These are phyloP conservation scores for Populus euphratica DNA, from an alignment of 345 rosid genomes.

Conservation along the genomic window DNA sequence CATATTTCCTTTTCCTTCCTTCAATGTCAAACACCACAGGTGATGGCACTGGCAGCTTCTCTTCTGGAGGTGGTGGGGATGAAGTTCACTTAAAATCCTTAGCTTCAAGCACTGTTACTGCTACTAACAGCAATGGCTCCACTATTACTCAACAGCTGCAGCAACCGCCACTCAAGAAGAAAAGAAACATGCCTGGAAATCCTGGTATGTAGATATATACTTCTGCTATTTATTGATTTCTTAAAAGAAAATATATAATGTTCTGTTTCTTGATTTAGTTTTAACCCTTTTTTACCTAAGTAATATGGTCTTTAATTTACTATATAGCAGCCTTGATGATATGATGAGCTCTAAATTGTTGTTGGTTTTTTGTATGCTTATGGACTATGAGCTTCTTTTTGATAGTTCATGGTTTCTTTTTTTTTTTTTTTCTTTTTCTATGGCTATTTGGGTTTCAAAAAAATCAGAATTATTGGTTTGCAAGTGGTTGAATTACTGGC, in stretches of 20 bases:
- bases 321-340: background rate
- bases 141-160: conserved; percentile 9
- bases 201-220: conserved; percentile 26
- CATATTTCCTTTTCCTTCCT: background rate
- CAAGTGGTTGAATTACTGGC: conserved; percentile 39
- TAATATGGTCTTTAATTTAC: background rate
- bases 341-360: background rate
- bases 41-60: conserved; percentile 29
- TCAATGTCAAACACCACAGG: conserved; percentile 41
- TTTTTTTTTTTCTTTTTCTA: background rate
- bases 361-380: background rate
- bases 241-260: background rate
- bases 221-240: background rate
- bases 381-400: background rate
- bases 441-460: conserved; percentile 2
- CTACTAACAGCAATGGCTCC: conserved; percentile 26
- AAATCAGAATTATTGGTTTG: conserved; percentile 31
- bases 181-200: conserved; percentile 43
- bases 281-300: background rate
- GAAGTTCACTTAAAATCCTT: conserved; percentile 26
- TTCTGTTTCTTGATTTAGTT: background rate
- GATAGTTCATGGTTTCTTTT: background rate
- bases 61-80: conserved; percentile 30
- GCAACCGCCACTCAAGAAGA: conserved; percentile 28
- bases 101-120: conserved; percentile 16